Evolutionary conservation across 108 stramenopile species (phyloP).

Genomic region (Pelagomonas calceolata): DNA sequence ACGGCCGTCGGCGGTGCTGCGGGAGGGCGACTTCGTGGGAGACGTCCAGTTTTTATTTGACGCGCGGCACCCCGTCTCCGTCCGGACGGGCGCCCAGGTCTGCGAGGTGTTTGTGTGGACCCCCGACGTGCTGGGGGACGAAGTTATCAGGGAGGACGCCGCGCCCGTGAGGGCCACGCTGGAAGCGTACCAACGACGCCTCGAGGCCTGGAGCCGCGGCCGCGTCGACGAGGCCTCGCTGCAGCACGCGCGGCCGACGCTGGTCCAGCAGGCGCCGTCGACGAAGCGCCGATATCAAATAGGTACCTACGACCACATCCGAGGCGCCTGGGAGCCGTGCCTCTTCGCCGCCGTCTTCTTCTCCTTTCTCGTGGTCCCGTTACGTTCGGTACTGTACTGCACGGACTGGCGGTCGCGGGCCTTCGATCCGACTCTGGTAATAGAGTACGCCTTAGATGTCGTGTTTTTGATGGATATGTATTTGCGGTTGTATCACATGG

Average conservation of each 20-base stretch:
- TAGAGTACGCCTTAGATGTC: neutral
- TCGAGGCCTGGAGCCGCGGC: neutral
- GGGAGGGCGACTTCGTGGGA: conserved; percentile 40
- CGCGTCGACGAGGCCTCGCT: neutral
- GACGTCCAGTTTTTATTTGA: conserved; percentile 45
- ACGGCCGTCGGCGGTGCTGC: conserved; percentile 18
- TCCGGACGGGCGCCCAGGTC: conserved; percentile 7
- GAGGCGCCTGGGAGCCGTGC: conserved; percentile 33
- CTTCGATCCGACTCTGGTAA: neutral
- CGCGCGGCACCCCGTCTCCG: neutral
- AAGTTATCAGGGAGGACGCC: neutral
- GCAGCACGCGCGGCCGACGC: too few relatives aligned
- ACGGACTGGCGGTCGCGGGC: neutral
- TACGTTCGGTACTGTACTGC: conserved; percentile 11
- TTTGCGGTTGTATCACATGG: neutral
- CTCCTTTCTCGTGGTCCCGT: conserved; percentile 22
- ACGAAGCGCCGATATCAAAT: conserved; percentile 20
- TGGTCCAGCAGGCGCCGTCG: neutral
- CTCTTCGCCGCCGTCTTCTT: conserved; percentile 24
- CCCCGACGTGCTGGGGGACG: too few relatives aligned
- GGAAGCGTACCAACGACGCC: neutral
- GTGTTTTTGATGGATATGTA: neutral
- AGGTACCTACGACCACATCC: conserved; percentile 25
- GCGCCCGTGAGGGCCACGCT: neutral
- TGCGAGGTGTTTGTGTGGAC: conserved; percentile 32